Evolutionary conservation across 2,329 filamentous ascomycete genomes (phyloP), one percentile per base, ranked within the genome.

Genomic region (Monosporascus sp.): DNA sequence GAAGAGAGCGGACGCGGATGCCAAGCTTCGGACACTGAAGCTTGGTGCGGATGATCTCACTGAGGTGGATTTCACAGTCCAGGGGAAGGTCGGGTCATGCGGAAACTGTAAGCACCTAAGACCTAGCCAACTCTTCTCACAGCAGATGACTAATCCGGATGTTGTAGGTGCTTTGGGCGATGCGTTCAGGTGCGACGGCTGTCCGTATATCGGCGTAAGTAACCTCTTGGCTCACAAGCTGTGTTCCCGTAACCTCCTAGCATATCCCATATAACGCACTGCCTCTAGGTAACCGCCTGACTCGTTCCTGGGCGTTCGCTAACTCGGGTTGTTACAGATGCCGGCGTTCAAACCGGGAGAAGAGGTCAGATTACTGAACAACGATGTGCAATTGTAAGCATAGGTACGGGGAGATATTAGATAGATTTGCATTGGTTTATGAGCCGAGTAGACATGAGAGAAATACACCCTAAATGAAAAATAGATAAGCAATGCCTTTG

Each of bases 341-440:
- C 94, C 94, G 16, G 89, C 94, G 5, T 99, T 99, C 78, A 96
- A 97, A 78, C 91, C 91, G 3, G 94, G 94, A 17, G 92, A 99
- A 77, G 91, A 97, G 74, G 91, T 97, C 49, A 81, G 86, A 66
- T 77, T 99, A 55, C 69, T 96, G 65, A 93, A 95, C 70, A 90
- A 96, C 61, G 84, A 90, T 65, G 83, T 91, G 55, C 92, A 96
- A 75, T 74, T 96, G 71, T 65, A 47, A 52, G 22, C 49, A 40
- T 26, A n/a, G 7, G 20, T 41, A 31, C 27, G 41, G 51, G 16
- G 11, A 9, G 48, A 49, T 49, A 46, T 50, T 37, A 27, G 37
- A 51, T 48, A 46, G 43, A 27, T 24, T 37, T 46, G n/a, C 52
- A 52, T 51, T 52, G n/a, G 24, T 43, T 50, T 35, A 27, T 27